Conservation (phyloP, 2,329 filamentous ascomycete species). For the Aspergillus latus region DNA sequence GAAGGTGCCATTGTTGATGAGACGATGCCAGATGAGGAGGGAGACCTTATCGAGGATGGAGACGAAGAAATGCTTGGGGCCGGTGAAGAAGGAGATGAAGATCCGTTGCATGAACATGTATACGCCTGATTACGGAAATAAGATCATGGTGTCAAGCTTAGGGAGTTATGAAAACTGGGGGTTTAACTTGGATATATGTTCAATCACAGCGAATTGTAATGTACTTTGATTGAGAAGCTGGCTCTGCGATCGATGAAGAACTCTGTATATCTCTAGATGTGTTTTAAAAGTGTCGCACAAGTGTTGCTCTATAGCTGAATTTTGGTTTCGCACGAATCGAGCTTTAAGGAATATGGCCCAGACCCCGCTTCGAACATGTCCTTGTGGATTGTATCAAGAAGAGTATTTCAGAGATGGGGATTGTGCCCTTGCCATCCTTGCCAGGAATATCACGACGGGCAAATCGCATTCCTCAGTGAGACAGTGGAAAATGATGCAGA, state of each 20-base stretch:
- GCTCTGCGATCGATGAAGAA: background rate
- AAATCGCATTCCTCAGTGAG: slow-evolving; percentile 80
- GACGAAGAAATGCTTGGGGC: slow-evolving; percentile 37
- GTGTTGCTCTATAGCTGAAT: no score
- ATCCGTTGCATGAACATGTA: slow-evolving; percentile 35
- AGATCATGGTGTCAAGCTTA: background rate
- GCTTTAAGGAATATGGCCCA: no score
- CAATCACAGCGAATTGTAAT: background rate
- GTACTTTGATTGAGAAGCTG: background rate
- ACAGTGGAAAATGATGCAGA: slow-evolving; percentile 90
- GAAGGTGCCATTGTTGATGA: slow-evolving; percentile 41
- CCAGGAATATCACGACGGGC: no score
- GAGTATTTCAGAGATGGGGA: no score
- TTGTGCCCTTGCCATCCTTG: no score
- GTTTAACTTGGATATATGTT: background rate
- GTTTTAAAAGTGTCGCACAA: no score
- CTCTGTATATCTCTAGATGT: no score
- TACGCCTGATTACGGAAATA: slow-evolving; percentile 8
- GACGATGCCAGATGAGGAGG: slow-evolving; percentile 31
- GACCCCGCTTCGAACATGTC: no score
- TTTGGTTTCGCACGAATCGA: no score
- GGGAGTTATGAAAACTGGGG: background rate
- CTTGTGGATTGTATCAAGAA: no score
- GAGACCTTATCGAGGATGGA: slow-evolving; percentile 30
- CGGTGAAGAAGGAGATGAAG: slow-evolving; percentile 36